These are phyloP conservation scores for Aspergillus fischeri DNA, from an alignment of 2,329 filamentous ascomycete genomes.

Conservation along the genomic window DNA sequence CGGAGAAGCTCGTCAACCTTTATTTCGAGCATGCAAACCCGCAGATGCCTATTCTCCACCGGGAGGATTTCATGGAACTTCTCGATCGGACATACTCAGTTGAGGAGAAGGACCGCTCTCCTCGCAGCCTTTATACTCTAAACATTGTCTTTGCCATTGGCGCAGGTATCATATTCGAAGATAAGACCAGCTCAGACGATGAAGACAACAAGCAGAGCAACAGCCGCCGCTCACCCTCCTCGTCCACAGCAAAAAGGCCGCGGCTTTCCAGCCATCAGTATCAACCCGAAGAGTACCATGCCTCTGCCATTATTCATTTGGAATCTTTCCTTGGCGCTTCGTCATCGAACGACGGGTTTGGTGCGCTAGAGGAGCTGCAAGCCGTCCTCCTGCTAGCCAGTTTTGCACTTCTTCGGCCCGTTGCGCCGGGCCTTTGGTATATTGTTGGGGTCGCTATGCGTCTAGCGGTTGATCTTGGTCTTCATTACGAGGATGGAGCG, in stretches of 20 bases:
- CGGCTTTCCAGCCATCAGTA: slow-evolving; percentile 58
- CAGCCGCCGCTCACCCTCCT: slow-evolving; percentile 22
- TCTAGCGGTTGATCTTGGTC: slow-evolving; percentile 81
- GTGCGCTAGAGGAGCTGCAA: slow-evolving; percentile 87
- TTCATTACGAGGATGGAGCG: slow-evolving; percentile 87
- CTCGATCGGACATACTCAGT: slow-evolving; percentile 76
- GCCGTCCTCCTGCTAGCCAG: slow-evolving; percentile 87
- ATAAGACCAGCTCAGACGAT: slow-evolving; percentile 27
- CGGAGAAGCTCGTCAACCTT: slow-evolving; percentile 66
- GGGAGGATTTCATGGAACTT: slow-evolving; percentile 82
- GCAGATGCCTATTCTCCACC: slow-evolving; percentile 88
- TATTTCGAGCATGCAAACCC: slow-evolving; percentile 97
- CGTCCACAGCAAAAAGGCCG: slow-evolving; percentile 43
- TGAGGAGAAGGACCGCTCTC: slow-evolving; percentile 62
- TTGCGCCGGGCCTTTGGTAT: slow-evolving; percentile 93
- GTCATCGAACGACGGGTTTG: slow-evolving; percentile 61
- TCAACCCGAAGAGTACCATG: slow-evolving; percentile 93
- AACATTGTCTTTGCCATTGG: slow-evolving; percentile 98
- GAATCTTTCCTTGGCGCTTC: slow-evolving; percentile 75
- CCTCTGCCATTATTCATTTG: slow-evolving; percentile 86
- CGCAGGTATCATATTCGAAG: slow-evolving; percentile 79
- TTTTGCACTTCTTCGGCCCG: slow-evolving; percentile 84
- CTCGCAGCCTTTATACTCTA: slow-evolving; percentile 83
- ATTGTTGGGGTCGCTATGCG: slow-evolving; percentile 92
- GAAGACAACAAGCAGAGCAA: slow-evolving; percentile 19